phyloP scores from a whole-genome alignment of 148 eudicot genomes.

The Cornus suecica region DNA sequence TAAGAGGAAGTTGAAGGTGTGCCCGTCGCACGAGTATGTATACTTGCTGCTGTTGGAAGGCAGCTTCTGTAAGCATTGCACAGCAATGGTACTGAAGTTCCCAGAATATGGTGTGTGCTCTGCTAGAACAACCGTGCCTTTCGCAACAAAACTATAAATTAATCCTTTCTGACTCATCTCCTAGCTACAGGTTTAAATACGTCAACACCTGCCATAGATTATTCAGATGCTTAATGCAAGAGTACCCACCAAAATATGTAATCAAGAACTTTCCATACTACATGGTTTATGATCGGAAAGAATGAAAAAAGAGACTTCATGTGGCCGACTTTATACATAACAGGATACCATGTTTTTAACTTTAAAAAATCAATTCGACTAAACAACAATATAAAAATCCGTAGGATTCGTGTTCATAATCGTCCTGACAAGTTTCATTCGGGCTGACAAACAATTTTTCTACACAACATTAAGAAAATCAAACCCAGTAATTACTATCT shows the following conservation, averaged over 20 bases:
- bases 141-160: conserved; percentile 95
- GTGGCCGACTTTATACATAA: too few relatives aligned
- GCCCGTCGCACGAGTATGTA: conserved; percentile 96
- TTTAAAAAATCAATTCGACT: background rate
- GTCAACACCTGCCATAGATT: background rate
- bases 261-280: too few relatives aligned
- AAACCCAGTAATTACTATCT: background rate
- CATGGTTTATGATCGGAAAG: too few relatives aligned
- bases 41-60: conserved; percentile 90
- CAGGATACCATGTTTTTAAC: too few relatives aligned
- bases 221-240: background rate
- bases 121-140: conserved; percentile 88
- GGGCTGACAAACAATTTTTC: too few relatives aligned
- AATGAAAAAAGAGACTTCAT: too few relatives aligned
- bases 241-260: conserved; percentile 2
- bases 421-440: too few relatives aligned
- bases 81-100: conserved; percentile 96
- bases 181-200: background rate
- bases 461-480: background rate
- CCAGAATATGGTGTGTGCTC: conserved; percentile 98
- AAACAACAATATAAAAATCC: background rate
- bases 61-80: conserved; percentile 92
- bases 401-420: too few relatives aligned
- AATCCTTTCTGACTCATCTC: conserved; percentile 83
- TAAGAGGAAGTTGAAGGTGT: conserved; percentile 88